Base-by-base conservation (phyloP, 352 stramenopile genomes). In the Pythium graminicola region DNA sequence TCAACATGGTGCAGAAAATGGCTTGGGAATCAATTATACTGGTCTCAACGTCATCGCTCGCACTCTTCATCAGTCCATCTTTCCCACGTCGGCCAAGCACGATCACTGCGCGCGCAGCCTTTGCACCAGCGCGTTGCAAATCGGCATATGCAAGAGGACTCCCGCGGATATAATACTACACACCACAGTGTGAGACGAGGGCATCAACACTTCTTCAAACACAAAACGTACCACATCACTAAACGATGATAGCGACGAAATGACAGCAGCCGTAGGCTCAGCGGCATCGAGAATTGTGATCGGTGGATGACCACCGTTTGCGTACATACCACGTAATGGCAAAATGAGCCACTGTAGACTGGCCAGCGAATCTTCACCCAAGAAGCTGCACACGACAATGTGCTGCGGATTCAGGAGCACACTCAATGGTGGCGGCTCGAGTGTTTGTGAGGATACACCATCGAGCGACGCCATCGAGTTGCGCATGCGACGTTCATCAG, bases 1-100 rank as follows among this genome's bases (percentile, higher is more conserved):
- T 80, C 13, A 93, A 62, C 81, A 93, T 90, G 16, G 83, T 91
- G 22, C 71, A 73, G 45, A 93, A 91, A 62, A 93, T 90, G 10
- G 81, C 83, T 54, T 93, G 80, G 0, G 80, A 72, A 52, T 93
- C 83, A 24, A 76, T 71, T 2, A 93, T 86, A 26, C 76, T 88
- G 32, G 73, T 77, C 26, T 90, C 78, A 17, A 89, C 39, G 31
- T 86, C 76, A 23, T 86, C 76, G 5, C 27, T 60, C 9, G 54
- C 63, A 1, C 49, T 67, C 19, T 53, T 64, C 35, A 74, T 31
- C 16, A 59, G 50, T 2, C 55, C 55, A 3, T 62, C 75, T 40
- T 69, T 85, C 19, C 70, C 63, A 29, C 78, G 72, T 57, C 88
- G 91, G 45, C 80, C 80, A 19, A 93, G 72, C 1, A 93, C 78